Base-by-base conservation (phyloP, 805 yeast species). In the Lipomyces oligophaga region DNA sequence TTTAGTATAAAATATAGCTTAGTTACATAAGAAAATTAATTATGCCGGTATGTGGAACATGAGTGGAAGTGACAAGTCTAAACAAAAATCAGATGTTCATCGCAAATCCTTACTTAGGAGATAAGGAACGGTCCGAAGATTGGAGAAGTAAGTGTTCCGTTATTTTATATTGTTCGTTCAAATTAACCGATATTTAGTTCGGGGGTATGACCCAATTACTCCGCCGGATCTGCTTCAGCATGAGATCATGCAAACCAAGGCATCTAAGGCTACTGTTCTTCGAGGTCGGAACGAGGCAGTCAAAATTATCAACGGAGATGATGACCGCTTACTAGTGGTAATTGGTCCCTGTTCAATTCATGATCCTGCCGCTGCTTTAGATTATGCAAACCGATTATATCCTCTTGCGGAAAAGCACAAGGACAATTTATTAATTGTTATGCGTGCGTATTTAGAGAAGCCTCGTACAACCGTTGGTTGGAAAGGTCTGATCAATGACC, bases 381-480 rank as follows among this genome's bases (percentile, higher is more conserved):
- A 89, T 56, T 93, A 90, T 72, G 85, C 90, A 60, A 71, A 74
- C 28, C 72, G 80, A 60, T 76, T 90, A 47, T 68, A 77, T 35
- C 72, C 71, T 44, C 64, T 82, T 30, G 70, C 83, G 34, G 79
- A 79, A 46, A 74, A 79, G 62, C 72, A 84, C 54, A 74, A 81
- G 55, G 80, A 77, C 38, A 96, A 90, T 58, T 74, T 93, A 50
- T 78, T 81, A 47, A 81, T 93, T 49, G 82, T 93, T 53, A 93
- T 93, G 98, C 81, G 98, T 71, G 97, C 97, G 3, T 93, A 93
- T 73, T 75, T 93, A 62, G 98, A 90, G 68, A 90, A 90, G 70
- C 98, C 98, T 60, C 81, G 98, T 71, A 90, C 98, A 41, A 90
- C 97, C 24, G 97, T 93, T 37, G 98, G 98, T 50, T 90, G 98